Conservation (phyloP, 306 rosid genomes). For the Sicyos baderoa region DNA sequence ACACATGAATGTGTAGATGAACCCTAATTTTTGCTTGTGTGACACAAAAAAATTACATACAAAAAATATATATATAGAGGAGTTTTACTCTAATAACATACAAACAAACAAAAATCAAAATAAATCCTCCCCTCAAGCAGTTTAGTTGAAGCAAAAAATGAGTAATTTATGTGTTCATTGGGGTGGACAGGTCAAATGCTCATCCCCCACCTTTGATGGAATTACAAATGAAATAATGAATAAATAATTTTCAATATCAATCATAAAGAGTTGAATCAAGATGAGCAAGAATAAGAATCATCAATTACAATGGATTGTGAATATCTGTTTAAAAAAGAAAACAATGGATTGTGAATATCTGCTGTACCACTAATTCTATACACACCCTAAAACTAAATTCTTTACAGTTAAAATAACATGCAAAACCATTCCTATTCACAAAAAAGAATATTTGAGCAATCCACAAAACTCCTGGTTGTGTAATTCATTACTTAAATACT, state of each 20-base stretch:
- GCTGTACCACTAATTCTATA: constrained; percentile 27
- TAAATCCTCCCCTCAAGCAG: neutral
- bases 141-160: neutral
- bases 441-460: constrained; percentile 3
- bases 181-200: too few species aligned
- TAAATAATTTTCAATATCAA: constrained; percentile 6
- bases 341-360: constrained; percentile 25
- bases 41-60: too few species aligned
- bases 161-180: too few species aligned
- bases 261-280: neutral
- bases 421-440: constrained; percentile 15
- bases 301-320: constrained; percentile 3
- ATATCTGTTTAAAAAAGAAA: too few species aligned
- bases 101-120: too few species aligned
- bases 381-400: constrained; percentile 35
- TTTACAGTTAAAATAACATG: constrained; percentile 27
- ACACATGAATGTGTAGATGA: too few species aligned
- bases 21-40: too few species aligned
- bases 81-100: too few species aligned
- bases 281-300: neutral
- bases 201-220: too few species aligned
- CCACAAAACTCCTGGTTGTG: neutral
- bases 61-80: too few species aligned
- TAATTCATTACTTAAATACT: constrained; percentile 9
- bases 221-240: constrained; percentile 7